Evolutionary conservation across 1,284 basidiomycete genomes (phyloP).

Genomic region (Cystobasidium sp.): DNA sequence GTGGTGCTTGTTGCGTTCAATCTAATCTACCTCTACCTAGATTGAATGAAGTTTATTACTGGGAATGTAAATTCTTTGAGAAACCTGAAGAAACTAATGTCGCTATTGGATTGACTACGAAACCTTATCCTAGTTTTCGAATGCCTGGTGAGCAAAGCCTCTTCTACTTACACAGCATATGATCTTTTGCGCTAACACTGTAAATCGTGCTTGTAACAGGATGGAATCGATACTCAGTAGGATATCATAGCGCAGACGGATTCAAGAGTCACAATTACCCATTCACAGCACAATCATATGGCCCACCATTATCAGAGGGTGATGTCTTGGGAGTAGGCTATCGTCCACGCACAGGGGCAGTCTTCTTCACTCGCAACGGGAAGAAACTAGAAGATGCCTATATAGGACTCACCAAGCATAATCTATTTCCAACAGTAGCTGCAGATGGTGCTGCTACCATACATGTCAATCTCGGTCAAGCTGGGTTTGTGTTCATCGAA

Average conservation of each 20-base stretch:
- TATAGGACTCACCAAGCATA: constrained; percentile 80
- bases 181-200: neutral
- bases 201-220: constrained; percentile 59
- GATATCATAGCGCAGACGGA: constrained; percentile 88
- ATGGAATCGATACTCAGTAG: constrained; percentile 85
- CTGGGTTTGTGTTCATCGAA: constrained; percentile 96
- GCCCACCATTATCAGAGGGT: constrained; percentile 84
- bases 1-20: constrained; percentile 81
- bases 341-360: constrained; percentile 88
- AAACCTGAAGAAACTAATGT: constrained; percentile 81
- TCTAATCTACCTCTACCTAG: constrained; percentile 93
- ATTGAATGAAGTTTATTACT: constrained; percentile 96
- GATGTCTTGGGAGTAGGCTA: constrained; percentile 93
- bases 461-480: constrained; percentile 92
- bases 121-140: constrained; percentile 90
- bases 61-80: constrained; percentile 97
- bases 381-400: constrained; percentile 94
- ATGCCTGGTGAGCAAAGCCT: constrained; percentile 64
- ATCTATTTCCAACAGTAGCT: constrained; percentile 92
- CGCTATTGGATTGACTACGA: constrained; percentile 87
- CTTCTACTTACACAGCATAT: neutral
- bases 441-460: constrained; percentile 91
- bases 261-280: constrained; percentile 98
- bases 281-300: constrained; percentile 85
- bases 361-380: constrained; percentile 95